A percentile compares a stretch with the other conserved stretches of the same genome.
These are phyloP conservation scores for Aspergillus carlsbadensis DNA, from an alignment of 495 filamentous ascomycete genomes.

Conservation along the genomic window DNA sequence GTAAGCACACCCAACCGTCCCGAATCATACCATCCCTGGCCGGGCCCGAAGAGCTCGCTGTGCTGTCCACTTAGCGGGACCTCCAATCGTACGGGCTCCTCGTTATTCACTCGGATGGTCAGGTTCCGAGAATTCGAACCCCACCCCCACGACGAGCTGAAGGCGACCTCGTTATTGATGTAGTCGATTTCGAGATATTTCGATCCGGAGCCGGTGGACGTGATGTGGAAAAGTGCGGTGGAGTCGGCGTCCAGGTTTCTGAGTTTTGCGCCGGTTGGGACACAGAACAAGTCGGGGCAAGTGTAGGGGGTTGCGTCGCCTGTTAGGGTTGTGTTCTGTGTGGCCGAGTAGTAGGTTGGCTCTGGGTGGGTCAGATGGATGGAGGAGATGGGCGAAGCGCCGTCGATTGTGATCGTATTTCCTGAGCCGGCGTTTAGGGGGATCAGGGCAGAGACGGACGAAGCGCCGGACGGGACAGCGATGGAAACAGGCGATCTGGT, in stretches of 20 bases:
- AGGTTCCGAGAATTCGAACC: conserved; percentile 48
- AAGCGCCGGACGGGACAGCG: conserved; percentile 2
- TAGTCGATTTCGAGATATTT: conserved; percentile 48
- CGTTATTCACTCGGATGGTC: conserved; percentile 44
- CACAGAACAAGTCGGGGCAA: conserved; percentile 36
- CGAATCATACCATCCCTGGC: conserved; percentile 49
- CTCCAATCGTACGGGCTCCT: conserved; percentile 38
- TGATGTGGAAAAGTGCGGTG: conserved; percentile 25
- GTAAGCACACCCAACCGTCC: conserved; percentile 42
- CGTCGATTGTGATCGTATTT: conserved; percentile 33
- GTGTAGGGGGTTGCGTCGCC: conserved; percentile 28
- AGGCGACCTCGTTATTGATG: conserved; percentile 53
- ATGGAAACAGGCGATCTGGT: not conserved
- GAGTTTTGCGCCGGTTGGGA: conserved; percentile 44
- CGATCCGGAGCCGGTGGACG: conserved; percentile 25
- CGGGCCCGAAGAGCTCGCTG: conserved; percentile 44
- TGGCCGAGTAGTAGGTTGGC: conserved; percentile 39
- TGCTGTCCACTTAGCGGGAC: conserved; percentile 48
- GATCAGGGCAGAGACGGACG: conserved; percentile 18
- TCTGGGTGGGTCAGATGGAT: conserved; percentile 28
- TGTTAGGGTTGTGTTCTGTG: conserved; percentile 28
- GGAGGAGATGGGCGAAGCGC: conserved; percentile 15
- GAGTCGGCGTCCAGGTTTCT: conserved; percentile 26
- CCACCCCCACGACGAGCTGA: conserved; percentile 38
- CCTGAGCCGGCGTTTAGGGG: conserved; percentile 28